Evolutionary conservation across 768 basidiomycete genomes (phyloP).

Genomic region (Tulasnella calospora): DNA sequence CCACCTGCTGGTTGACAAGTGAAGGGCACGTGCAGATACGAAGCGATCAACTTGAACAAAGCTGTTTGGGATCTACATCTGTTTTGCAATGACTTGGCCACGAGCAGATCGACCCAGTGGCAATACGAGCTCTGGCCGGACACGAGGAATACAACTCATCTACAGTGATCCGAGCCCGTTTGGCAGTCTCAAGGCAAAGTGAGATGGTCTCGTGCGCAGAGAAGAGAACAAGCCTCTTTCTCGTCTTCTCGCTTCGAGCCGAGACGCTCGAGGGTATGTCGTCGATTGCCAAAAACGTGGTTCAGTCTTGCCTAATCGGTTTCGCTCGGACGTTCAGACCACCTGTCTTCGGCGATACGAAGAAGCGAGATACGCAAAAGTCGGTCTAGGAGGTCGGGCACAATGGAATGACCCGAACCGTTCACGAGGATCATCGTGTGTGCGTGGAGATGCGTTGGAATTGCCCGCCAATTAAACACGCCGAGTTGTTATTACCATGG

Average conservation of each 20-base stretch:
- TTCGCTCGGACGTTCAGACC: not conserved
- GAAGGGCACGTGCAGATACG: not conserved
- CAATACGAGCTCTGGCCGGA: not conserved
- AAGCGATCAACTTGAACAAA: not conserved
- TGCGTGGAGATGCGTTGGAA: not conserved
- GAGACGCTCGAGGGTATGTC: not conserved
- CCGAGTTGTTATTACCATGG: no score
- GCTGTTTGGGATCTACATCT: not conserved
- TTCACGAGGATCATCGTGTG: not conserved
- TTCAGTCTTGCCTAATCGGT: not conserved
- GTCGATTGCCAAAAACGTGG: not conserved
- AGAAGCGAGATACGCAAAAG: not conserved
- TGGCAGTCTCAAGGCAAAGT: not conserved
- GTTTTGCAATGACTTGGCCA: not conserved
- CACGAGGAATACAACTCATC: not conserved
- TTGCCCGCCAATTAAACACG: not conserved
- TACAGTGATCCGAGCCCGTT: not conserved
- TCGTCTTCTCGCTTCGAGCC: not conserved
- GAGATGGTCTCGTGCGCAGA: not conserved
- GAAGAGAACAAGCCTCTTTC: not conserved
- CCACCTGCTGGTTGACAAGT: not conserved
- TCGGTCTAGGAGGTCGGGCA: not conserved
- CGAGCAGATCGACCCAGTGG: not conserved
- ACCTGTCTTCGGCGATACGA: not conserved
- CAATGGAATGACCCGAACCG: not conserved